Evolutionary conservation across 2,329 filamentous ascomycete genomes (phyloP).

Genomic region (Juglanconis juglandina): DNA sequence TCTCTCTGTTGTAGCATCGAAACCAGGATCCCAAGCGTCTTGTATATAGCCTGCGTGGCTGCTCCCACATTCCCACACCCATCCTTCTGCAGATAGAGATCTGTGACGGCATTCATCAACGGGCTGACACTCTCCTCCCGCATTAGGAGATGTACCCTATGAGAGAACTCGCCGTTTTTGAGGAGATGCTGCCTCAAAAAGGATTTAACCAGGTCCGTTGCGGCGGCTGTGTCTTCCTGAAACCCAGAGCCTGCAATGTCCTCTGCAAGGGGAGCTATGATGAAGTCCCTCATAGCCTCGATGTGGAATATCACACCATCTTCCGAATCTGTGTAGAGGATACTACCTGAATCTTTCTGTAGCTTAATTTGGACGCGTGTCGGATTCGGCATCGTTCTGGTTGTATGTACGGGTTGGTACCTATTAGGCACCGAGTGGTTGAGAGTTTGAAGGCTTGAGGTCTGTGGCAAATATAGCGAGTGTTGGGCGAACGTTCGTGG

Average conservation of each 20-base stretch:
- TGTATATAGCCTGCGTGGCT: background rate
- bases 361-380: too few relatives aligned
- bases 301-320: too few relatives aligned
- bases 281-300: too few relatives aligned
- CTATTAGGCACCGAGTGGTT: too few relatives aligned
- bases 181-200: background rate
- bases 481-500: too few relatives aligned
- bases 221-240: background rate
- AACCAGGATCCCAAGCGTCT: constrained; percentile 1
- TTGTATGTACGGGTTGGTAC: too few relatives aligned
- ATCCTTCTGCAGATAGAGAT: background rate
- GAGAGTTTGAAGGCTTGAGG: too few relatives aligned
- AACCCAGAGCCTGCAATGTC: background rate
- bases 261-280: too few relatives aligned
- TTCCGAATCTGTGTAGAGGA: too few relatives aligned
- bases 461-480: too few relatives aligned
- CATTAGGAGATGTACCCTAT: background rate
- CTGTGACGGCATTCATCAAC: constrained; percentile 3
- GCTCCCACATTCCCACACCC: background rate
- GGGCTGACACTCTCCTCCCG: background rate
- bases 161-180: background rate
- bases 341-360: too few relatives aligned
- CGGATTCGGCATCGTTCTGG: too few relatives aligned
- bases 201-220: constrained; percentile 1
- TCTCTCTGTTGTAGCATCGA: constrained; percentile 8